These are phyloP conservation scores for Knufia fluminis DNA, from an alignment of 2,329 filamentous ascomycete genomes.

Conservation along the genomic window DNA sequence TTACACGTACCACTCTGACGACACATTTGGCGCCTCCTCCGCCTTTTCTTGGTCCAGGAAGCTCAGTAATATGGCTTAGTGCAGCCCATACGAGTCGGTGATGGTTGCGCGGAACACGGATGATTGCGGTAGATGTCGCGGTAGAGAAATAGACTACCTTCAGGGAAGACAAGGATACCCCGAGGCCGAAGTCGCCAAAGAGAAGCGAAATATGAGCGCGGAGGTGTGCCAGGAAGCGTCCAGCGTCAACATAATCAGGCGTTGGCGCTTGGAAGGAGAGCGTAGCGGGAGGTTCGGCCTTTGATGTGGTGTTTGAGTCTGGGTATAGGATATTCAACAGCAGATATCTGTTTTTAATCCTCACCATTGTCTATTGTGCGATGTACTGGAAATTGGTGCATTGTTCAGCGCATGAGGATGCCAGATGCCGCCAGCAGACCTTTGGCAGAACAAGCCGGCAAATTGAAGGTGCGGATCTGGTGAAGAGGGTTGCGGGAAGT, in stretches of 20 bases:
- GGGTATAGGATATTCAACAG: constrained; percentile 92
- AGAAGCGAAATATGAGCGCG: constrained; percentile 60
- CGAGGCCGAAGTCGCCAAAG: constrained; percentile 79
- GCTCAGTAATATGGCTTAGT: constrained; percentile 64
- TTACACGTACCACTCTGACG: constrained; percentile 76
- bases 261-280: constrained; percentile 73
- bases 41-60: constrained; percentile 40
- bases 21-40: constrained; percentile 49
- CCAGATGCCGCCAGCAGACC: too few species aligned
- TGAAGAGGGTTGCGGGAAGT: too few species aligned
- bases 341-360: constrained; percentile 90
- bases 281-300: constrained; percentile 44
- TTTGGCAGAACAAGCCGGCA: too few species aligned
- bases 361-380: constrained; percentile 62
- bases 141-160: constrained; percentile 85
- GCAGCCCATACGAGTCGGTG: constrained; percentile 87
- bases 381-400: too few species aligned
- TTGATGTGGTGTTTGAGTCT: constrained; percentile 27
- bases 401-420: too few species aligned
- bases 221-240: constrained; percentile 44
- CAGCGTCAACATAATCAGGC: constrained; percentile 58
- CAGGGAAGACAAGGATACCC: constrained; percentile 24
- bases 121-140: constrained; percentile 89
- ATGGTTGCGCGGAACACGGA: constrained; percentile 71
- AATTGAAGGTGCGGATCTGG: too few species aligned